Evolutionary conservation across 805 yeast genomes (phyloP), one percentile per base, ranked within the genome.

Genomic region (Saccharomyces jurei): DNA sequence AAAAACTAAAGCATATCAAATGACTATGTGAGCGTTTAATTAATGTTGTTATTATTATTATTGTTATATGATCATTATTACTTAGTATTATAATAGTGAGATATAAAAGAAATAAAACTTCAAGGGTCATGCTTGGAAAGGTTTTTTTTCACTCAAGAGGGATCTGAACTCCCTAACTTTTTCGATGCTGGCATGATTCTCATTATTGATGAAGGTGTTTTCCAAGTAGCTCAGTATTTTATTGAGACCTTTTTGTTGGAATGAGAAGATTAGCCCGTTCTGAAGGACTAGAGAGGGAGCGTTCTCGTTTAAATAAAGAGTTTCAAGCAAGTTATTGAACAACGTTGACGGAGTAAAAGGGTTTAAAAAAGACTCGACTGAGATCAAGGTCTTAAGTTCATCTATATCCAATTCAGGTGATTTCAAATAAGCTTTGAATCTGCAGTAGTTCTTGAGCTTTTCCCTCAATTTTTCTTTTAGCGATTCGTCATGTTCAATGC

Each of bases 301-400:
- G 25, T 36, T 22, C 9, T 36, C 44, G 44, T 65, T 60, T 54
- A 68, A 54, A 47, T 65, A 60, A 2, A 65, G 52, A 6, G 70
- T 63, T 51, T 69, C 73, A 4, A 66, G 62, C 41, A 67, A 56
- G 49, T 69, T 69, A 51, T 69, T 67, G 59, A 67, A 66, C 10
- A 67, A 56, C 3, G 61, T 48, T 46, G 61, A 65, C 13, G 67
- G 49, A 11, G 58, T 55, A 13, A 49, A 29, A 2, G 65, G 64
- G n/a, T 61, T 53, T 9, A 57, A 56, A 21, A 22, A 50, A 4
- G 58, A 32, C 68, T 69, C 67, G 30, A 69, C 59, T 2, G 56
- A 41, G 9, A 69, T 49, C 14, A 68, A 55, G 27, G 58, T 58
- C 22, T 49, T 46, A 31, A 69, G 47, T 28, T 64, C 65, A n/a